Evolutionary conservation across 768 basidiomycete species (phyloP).

Genomic region (Chalciporus chontae): DNA sequence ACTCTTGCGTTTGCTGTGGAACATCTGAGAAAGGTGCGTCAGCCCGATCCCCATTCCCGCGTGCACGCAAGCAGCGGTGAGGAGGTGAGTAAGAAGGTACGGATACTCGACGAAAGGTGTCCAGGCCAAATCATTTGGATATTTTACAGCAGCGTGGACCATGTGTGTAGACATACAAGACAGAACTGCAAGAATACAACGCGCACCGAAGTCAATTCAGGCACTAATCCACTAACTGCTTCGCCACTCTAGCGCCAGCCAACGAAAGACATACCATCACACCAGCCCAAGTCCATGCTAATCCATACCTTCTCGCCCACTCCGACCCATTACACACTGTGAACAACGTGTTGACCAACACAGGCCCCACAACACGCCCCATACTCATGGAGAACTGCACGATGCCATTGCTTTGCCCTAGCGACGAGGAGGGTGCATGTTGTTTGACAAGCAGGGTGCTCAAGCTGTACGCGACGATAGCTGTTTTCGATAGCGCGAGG

Average conservation of each 20-base stretch:
- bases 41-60: no score
- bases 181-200: no score
- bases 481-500: conserved; percentile 33
- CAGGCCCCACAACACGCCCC: conserved; percentile 50
- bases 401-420: conserved; percentile 62
- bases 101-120: no score
- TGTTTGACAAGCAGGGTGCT: conserved; percentile 59
- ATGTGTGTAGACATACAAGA: no score
- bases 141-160: no score
- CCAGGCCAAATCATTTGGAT: no score
- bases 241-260: conserved; percentile 10
- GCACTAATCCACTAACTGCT: neutral
- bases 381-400: conserved; percentile 54
- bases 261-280: conserved; percentile 5
- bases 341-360: conserved; percentile 23
- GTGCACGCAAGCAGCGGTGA: no score
- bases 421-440: conserved; percentile 41
- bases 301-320: conserved; percentile 8
- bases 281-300: conserved; percentile 11
- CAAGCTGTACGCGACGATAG: conserved; percentile 35
- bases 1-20: no score
- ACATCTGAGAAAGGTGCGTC: no score
- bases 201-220: no score
- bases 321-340: conserved; percentile 7
- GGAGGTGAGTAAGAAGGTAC: no score